Evolutionary conservation across 164 flowering plant species (phyloP), one percentile per base, ranked within the genome.

Genomic region (Stephania japonica): DNA sequence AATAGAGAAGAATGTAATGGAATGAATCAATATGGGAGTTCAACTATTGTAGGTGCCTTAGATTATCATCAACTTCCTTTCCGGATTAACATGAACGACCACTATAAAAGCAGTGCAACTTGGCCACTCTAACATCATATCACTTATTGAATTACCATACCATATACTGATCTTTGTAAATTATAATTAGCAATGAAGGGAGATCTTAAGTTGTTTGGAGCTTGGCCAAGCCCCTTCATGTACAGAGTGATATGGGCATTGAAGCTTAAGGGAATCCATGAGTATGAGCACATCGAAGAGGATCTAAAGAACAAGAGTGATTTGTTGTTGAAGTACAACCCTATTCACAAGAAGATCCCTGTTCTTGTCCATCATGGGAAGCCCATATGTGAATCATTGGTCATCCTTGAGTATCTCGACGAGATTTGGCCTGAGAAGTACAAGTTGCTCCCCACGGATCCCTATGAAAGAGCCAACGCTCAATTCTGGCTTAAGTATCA

Each of bases 181-280:
- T 32, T 32, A 32, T 32, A 2, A 32, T 44, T 2, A 44, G 50
- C 18, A 70, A 70, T 70, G 73, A 81, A 73, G 65, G 82, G 81
- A 68, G 81, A 32, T 32, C 38, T 83, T 70, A 82, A 80, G 84
- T 68, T 81, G 4, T 27, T 80, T 0, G 83, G 85, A 69, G 41
- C 72, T 41, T 83, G 84, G 83, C 73, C 83, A 3, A 85, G 86
- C 68, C 67, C 77, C 41, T 85, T 32, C 43, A 12, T 64, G 53
- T 77, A 72, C 77, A 85, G 85, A 62, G 81, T 83, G 6, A 68
- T 77, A n/a, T 83, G 87, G 86, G 86, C 85, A 63, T 73, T 85
- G 32, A 73, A 85, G 24, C 79, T 83, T 10, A 83, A 85, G 75
- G 86, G 82, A 7, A 74, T 81, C 21, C 38, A 32, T 32, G 42